These are phyloP conservation scores for Aciculosporium take DNA, from an alignment of 2,329 filamentous ascomycete species.

Conservation along the genomic window DNA sequence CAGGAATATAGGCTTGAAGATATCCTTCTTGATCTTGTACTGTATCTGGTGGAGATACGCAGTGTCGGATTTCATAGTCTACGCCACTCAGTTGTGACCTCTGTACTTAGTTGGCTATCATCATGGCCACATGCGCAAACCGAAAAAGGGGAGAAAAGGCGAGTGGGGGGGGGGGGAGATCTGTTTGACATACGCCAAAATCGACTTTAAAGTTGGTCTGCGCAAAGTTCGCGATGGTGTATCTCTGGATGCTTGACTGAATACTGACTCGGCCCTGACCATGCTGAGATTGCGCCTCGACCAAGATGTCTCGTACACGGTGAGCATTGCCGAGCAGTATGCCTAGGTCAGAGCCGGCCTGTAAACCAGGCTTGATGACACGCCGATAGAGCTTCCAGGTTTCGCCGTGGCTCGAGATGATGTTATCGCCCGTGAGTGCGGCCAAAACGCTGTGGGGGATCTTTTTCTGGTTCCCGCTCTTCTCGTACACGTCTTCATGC, in stretches of 20 bases:
- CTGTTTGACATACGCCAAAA: constrained; percentile 10
- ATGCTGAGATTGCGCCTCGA: constrained; percentile 13
- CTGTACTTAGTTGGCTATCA: neutral
- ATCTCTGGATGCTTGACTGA: constrained; percentile 20
- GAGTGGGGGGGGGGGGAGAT: neutral
- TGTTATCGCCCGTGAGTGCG: constrained; percentile 23
- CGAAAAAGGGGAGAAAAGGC: neutral
- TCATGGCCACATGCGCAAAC: neutral
- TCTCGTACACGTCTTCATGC: constrained; percentile 19
- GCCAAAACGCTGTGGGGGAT: constrained; percentile 25
- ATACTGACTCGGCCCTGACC: constrained; percentile 13
- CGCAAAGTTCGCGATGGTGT: constrained; percentile 22
- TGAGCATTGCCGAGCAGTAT: constrained; percentile 13
- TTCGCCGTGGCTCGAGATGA: constrained; percentile 23
- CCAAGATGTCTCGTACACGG: constrained; percentile 15
- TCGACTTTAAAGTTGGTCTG: constrained; percentile 17
- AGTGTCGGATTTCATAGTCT: constrained; percentile 13
- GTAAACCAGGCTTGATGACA: constrained; percentile 23
- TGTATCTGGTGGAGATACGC: constrained; percentile 14
- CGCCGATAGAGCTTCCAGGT: constrained; percentile 21
- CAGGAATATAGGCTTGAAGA: constrained; percentile 20
- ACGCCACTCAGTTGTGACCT: neutral
- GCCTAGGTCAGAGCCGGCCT: constrained; percentile 12
- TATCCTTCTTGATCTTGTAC: constrained; percentile 16
- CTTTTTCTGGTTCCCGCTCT: constrained; percentile 27